These are phyloP conservation scores for Salix viminalis DNA, from an alignment of 345 rosid species.

Conservation along the genomic window DNA sequence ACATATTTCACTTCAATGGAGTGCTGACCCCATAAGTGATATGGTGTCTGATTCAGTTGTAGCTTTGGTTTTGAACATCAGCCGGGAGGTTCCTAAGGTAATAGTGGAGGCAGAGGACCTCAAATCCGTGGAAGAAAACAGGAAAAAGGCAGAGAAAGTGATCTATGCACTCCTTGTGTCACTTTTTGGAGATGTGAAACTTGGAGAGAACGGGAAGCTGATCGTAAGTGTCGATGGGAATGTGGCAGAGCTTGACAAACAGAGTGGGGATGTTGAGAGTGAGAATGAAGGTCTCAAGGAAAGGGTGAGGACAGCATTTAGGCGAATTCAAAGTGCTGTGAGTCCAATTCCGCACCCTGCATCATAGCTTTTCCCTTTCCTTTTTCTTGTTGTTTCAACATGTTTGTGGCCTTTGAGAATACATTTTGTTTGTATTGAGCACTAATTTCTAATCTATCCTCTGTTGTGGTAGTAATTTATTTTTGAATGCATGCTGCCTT, in stretches of 20 bases:
- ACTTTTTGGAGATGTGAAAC: constrained; percentile 84
- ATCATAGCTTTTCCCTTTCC: constrained; percentile 13
- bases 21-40: constrained; percentile 79
- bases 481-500: no score
- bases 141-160: constrained; percentile 73
- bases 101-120: constrained; percentile 50
- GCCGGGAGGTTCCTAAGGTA: constrained; percentile 73
- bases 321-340: constrained; percentile 67
- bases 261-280: constrained; percentile 84
- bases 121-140: constrained; percentile 59
- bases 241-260: constrained; percentile 70
- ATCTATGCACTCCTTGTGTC: constrained; percentile 75
- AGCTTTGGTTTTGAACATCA: constrained; percentile 74
- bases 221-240: constrained; percentile 70
- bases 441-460: no score
- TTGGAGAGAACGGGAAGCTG: constrained; percentile 72
- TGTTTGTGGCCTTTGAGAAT: no score
- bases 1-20: constrained; percentile 83
- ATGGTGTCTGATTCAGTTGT: constrained; percentile 91
- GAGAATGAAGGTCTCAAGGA: constrained; percentile 84
- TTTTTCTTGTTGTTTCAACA: no score
- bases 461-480: no score
- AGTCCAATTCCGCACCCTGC: constrained; percentile 65
- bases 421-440: no score
- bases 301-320: constrained; percentile 59